Conservation (phyloP, 1,139 yeast genomes). For the Eremothecium sinecaudum region DNA sequence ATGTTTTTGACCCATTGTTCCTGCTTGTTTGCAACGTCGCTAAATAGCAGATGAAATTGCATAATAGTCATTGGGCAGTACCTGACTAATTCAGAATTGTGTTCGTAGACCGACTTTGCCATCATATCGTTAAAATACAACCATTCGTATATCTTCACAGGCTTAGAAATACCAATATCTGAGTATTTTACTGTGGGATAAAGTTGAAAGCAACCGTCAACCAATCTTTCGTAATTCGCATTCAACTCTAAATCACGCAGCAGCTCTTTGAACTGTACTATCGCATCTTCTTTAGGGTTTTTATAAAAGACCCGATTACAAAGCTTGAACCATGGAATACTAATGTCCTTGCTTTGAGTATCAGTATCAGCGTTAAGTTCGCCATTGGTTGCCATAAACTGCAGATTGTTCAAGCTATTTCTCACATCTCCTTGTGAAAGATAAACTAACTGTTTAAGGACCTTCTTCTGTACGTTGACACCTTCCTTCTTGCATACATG, state of each 20-base stretch:
- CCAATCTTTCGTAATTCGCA: conserved; percentile 51
- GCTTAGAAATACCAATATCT: conserved; percentile 58
- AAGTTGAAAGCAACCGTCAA: conserved; percentile 63
- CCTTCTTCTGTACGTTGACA: conserved; percentile 32
- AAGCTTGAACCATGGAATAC: conserved; percentile 49
- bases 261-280: conserved; percentile 41
- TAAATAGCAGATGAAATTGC: conserved; percentile 57
- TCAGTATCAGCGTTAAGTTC: conserved; percentile 25
- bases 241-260: conserved; percentile 40
- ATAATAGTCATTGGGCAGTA: conserved; percentile 53
- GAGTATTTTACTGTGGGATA: conserved; percentile 49
- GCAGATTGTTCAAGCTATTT: conserved; percentile 75
- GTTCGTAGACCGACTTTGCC: conserved; percentile 37
- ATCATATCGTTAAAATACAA: conserved; percentile 54
- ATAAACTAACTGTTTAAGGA: conserved; percentile 51
- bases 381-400: conserved; percentile 38
- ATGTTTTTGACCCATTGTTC: conserved; percentile 19
- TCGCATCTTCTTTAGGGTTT: conserved; percentile 36
- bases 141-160: conserved; percentile 69
- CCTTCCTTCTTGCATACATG: conserved; percentile 44
- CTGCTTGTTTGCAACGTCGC: conserved; percentile 42
- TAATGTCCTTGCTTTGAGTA: conserved; percentile 40
- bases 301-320: conserved; percentile 48
- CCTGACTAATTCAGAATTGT: conserved; percentile 42
- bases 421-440: conserved; percentile 77